Evolutionary conservation across 768 basidiomycete species (phyloP).

Genomic region (Mycena floridula): DNA sequence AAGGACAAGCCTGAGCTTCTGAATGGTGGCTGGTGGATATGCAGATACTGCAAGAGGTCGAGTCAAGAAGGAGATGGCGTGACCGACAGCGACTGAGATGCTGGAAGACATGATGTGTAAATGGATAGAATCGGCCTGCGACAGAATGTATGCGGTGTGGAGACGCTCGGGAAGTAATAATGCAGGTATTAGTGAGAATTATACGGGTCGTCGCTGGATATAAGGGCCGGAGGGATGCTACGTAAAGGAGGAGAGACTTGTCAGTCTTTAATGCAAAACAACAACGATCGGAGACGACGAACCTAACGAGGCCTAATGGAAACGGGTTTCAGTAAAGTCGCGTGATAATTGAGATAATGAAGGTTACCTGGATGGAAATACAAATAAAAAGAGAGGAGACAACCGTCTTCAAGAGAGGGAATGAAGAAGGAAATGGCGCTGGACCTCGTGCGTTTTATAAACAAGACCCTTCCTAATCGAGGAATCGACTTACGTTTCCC

Average conservation of each 20-base stretch:
- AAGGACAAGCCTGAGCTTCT: constrained; percentile 65
- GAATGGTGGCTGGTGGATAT: constrained; percentile 58
- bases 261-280: no score
- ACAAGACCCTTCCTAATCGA: no score
- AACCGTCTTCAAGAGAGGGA: no score
- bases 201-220: constrained; percentile 6
- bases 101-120: constrained; percentile 31
- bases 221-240: not conserved
- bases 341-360: no score
- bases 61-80: constrained; percentile 71
- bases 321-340: no score
- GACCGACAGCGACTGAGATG: constrained; percentile 64
- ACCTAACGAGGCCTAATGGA: no score
- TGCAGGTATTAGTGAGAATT: constrained; percentile 5
- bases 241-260: not conserved
- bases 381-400: no score
- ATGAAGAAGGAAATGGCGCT: no score
- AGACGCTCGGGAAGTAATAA: constrained; percentile 22
- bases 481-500: no score
- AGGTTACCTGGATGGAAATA: no score
- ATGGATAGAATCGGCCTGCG: constrained; percentile 57
- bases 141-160: constrained; percentile 30
- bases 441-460: no score
- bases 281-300: no score
- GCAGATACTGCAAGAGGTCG: constrained; percentile 48